phyloP scores from a whole-genome alignment of 345 rosid species.

The Citrus sinensis region DNA sequence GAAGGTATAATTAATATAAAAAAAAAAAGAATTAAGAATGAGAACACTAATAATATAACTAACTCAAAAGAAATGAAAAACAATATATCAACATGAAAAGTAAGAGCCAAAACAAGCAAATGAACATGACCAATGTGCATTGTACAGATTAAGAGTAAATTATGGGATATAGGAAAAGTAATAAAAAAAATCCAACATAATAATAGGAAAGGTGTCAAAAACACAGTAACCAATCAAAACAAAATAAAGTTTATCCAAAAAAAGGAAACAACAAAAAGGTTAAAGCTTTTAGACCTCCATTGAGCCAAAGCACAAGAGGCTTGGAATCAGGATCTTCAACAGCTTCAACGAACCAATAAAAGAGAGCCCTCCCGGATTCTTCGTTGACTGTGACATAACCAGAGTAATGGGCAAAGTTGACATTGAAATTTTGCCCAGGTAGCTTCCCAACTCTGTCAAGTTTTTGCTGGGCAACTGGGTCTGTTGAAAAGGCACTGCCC shows the following conservation, averaged over 20 bases:
- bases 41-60: neutral
- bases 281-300: conserved; percentile 48
- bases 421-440: conserved; percentile 68
- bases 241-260: neutral
- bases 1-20: too few species aligned
- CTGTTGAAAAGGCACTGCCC: too few species aligned
- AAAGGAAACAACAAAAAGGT: neutral
- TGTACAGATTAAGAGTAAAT: neutral
- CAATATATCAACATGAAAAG: neutral
- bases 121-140: neutral
- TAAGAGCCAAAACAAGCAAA: neutral
- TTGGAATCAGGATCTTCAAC: conserved; percentile 69
- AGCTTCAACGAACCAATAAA: conserved; percentile 87
- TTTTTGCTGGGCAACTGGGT: conserved; percentile 39
- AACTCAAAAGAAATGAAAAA: neutral
- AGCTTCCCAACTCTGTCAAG: conserved; percentile 57
- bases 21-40: neutral
- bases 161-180: neutral
- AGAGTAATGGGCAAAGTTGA: conserved; percentile 67
- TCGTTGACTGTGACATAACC: conserved; percentile 72
- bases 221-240: neutral
- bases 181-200: neutral
- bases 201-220: neutral
- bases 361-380: conserved; percentile 65
- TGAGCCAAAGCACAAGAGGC: conserved; percentile 92